Conservation (phyloP, 345 rosid genomes). For the Bruguiera parviflora region DNA sequence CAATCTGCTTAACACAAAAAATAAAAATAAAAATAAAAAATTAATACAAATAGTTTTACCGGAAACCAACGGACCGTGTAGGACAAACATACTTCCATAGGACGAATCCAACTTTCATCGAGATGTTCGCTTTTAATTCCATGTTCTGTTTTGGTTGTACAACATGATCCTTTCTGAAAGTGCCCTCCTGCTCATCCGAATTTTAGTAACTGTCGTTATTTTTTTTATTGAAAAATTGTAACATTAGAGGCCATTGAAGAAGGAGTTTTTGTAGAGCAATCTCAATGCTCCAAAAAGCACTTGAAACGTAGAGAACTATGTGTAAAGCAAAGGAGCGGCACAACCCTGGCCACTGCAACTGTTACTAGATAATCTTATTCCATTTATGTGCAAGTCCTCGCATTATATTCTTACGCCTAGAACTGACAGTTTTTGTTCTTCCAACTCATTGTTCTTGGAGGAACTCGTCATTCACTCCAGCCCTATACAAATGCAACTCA, state of each 20-base stretch:
- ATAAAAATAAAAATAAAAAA: no score
- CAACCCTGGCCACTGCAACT: background rate
- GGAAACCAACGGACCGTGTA: background rate
- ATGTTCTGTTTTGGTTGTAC: background rate
- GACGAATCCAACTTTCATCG: background rate
- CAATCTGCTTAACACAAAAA: no score
- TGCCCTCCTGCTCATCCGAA: background rate
- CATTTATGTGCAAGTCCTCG: background rate
- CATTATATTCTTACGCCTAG: background rate
- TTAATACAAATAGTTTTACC: no score
- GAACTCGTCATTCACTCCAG: conserved; percentile 66
- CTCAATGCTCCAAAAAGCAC: no score
- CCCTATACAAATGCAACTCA: conserved; percentile 71
- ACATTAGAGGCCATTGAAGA: no score
- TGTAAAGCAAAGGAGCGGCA: background rate
- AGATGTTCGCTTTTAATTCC: background rate
- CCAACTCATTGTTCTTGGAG: conserved; percentile 34
- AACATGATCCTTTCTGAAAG: background rate
- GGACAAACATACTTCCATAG: background rate
- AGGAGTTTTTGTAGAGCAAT: no score
- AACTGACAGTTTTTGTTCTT: conserved; percentile 9
- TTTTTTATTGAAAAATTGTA: no score
- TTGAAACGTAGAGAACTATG: no score
- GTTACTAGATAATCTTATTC: background rate
- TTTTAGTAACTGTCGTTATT: no score